These are phyloP conservation scores for Bothriochloa decipiens DNA, from an alignment of 176 grass and related monocot genomes.

Conservation along the genomic window DNA sequence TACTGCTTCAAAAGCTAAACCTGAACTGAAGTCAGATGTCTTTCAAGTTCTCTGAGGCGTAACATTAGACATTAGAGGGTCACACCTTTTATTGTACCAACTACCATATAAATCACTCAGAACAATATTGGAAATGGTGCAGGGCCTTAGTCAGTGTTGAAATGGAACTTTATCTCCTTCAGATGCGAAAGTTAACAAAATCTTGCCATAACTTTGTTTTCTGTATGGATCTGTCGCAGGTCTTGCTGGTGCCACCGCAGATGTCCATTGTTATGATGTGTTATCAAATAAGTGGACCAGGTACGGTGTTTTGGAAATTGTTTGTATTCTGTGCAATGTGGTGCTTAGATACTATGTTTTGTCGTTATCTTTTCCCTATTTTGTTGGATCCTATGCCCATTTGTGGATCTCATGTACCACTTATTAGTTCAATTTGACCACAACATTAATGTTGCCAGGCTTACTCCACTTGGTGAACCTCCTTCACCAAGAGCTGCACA, in stretches of 20 bases:
- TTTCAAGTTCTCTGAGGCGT: not conserved
- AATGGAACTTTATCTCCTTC: conserved; percentile 5
- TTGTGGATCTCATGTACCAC: not conserved
- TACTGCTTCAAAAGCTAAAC: not conserved
- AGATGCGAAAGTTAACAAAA: not conserved
- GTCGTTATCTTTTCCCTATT: not conserved
- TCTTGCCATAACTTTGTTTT: not conserved
- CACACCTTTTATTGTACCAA: not conserved
- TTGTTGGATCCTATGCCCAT: not conserved
- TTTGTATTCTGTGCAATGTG: not conserved
- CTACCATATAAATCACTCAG: not conserved
- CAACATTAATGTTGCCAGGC: conserved; percentile 51
- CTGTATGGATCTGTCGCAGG: conserved; percentile 58
- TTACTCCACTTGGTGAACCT: conserved; percentile 92
- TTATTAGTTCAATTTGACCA: conserved; percentile 25
- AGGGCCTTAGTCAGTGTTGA: conserved; percentile 6
- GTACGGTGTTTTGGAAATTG: conserved; percentile 37
- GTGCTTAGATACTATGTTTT: conserved; percentile 16
- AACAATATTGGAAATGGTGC: conserved; percentile 12
- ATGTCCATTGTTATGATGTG: conserved; percentile 94
- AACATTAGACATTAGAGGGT: not conserved
- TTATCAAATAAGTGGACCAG: conserved; percentile 96
- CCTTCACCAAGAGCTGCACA: conserved; percentile 98
- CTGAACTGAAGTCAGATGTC: not conserved
- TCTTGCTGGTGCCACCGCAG: conserved; percentile 90